phyloP scores from a whole-genome alignment of 169 alveolate species.

The Fabrea salina region DNA sequence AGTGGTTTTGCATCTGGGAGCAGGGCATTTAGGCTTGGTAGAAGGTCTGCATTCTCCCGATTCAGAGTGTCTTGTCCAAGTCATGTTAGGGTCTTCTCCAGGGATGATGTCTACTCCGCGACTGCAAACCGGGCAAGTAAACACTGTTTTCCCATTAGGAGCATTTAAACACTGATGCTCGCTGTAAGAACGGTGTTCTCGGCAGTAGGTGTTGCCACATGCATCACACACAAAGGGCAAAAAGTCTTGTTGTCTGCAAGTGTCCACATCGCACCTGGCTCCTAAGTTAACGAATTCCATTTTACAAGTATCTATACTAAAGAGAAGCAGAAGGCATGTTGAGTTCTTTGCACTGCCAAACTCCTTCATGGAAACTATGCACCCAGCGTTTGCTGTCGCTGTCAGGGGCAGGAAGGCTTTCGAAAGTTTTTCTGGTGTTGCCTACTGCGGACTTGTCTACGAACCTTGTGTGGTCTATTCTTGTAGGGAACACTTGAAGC shows the following conservation, averaged over 20 bases:
- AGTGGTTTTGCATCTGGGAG: background rate
- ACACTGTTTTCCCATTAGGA: conserved; percentile 3
- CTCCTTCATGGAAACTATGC: background rate
- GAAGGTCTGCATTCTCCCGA: background rate
- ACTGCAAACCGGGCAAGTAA: conserved; percentile 7
- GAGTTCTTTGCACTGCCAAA: background rate
- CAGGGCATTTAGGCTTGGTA: background rate
- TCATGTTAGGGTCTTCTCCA: background rate
- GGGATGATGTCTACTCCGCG: conserved; percentile 5
- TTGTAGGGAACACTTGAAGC: background rate
- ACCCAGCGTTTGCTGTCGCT: background rate
- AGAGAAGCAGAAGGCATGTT: background rate
- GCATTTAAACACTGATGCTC: conserved; percentile 1
- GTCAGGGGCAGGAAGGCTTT: conserved; percentile 15
- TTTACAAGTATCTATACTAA: too few relatives aligned
- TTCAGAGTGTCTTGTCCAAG: background rate
- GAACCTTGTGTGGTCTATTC: background rate
- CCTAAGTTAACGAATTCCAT: conserved; percentile 31
- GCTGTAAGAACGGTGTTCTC: background rate
- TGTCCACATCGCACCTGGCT: background rate
- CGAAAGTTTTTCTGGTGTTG: conserved; percentile 10
- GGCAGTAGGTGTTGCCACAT: conserved; percentile 7
- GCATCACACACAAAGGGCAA: conserved; percentile 24
- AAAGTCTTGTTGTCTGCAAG: conserved; percentile 27
- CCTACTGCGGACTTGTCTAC: conserved; percentile 20